Evolutionary conservation across 2,329 filamentous ascomycete genomes (phyloP).

Genomic region (Claviceps humidiphila): DNA sequence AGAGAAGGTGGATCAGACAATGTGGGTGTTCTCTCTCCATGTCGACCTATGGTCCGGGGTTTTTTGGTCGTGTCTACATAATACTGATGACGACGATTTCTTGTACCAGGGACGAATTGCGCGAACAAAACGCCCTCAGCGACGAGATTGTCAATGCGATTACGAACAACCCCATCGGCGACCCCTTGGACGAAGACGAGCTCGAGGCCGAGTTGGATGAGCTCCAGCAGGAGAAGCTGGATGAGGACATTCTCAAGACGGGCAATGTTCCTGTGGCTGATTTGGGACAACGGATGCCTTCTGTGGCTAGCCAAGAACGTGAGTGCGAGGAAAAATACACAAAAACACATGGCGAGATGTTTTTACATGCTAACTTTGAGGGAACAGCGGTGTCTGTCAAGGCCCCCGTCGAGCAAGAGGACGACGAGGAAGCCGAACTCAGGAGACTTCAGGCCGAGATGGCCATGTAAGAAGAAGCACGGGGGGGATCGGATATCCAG

Average conservation of each 20-base stretch:
- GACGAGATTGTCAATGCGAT: constrained; percentile 87
- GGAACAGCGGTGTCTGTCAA: constrained; percentile 19
- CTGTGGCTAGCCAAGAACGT: constrained; percentile 63
- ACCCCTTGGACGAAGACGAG: constrained; percentile 70
- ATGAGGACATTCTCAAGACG: constrained; percentile 86
- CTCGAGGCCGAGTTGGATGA: constrained; percentile 74
- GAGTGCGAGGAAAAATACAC: constrained; percentile 28
- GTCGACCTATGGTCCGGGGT: background rate
- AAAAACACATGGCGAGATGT: background rate
- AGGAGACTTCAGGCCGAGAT: constrained; percentile 91
- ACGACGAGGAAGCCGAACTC: constrained; percentile 92
- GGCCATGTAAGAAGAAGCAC: constrained; percentile 58
- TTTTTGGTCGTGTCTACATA: background rate
- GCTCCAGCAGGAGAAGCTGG: constrained; percentile 83
- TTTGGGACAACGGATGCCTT: constrained; percentile 63
- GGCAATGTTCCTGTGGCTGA: constrained; percentile 73
- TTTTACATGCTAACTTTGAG: constrained; percentile 4
- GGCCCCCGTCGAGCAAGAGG: constrained; percentile 49
- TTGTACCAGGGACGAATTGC: constrained; percentile 63
- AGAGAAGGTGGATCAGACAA: constrained; percentile 88
- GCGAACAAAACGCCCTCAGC: constrained; percentile 84
- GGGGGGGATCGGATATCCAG: background rate
- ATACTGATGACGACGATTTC: background rate
- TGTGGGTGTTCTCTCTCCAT: constrained; percentile 45
- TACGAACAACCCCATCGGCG: constrained; percentile 53